A percentile compares a stretch with the other conserved stretches of the same genome.
Conservation (phyloP, 345 rosid genomes). For the Citrus australasica region DNA sequence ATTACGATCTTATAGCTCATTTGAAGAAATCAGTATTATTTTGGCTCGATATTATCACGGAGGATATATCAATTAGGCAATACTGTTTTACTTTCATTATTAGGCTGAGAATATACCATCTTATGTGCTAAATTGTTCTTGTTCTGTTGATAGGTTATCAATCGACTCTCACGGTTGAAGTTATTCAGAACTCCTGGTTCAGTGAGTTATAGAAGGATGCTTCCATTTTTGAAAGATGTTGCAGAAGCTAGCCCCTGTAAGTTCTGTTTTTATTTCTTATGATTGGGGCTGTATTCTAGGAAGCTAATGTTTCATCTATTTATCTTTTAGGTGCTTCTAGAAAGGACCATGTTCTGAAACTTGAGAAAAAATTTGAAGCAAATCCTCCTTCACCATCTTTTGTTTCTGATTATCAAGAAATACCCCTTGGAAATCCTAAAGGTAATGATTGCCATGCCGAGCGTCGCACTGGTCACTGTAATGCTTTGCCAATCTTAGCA, state of each 20-base stretch:
- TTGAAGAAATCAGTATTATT: not conserved
- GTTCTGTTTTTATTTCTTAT: not conserved
- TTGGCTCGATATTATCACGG: not conserved
- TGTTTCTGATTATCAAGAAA: constrained; percentile 8
- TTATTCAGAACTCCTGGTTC: constrained; percentile 50
- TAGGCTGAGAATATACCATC: not conserved
- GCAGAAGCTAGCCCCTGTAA: constrained; percentile 45
- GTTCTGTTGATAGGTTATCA: constrained; percentile 25
- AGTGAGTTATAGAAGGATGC: constrained; percentile 65
- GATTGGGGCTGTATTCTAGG: not conserved
- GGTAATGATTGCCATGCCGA: not conserved
- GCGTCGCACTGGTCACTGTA: not conserved
- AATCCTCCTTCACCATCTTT: constrained; percentile 8
- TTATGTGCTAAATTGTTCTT: constrained; percentile 19
- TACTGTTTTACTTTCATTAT: not conserved
- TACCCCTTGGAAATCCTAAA: not conserved
- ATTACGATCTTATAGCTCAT: not conserved
- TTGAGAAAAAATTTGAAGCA: constrained; percentile 22
- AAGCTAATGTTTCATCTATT: not conserved
- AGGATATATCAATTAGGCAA: not conserved
- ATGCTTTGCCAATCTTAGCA: not conserved
- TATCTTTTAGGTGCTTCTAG: constrained; percentile 20
- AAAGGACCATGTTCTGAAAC: constrained; percentile 13
- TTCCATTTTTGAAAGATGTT: constrained; percentile 54
- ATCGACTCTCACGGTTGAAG: constrained; percentile 38